phyloP scores from a whole-genome alignment of 768 basidiomycete species.

The Candolleomyces eurysporus region DNA sequence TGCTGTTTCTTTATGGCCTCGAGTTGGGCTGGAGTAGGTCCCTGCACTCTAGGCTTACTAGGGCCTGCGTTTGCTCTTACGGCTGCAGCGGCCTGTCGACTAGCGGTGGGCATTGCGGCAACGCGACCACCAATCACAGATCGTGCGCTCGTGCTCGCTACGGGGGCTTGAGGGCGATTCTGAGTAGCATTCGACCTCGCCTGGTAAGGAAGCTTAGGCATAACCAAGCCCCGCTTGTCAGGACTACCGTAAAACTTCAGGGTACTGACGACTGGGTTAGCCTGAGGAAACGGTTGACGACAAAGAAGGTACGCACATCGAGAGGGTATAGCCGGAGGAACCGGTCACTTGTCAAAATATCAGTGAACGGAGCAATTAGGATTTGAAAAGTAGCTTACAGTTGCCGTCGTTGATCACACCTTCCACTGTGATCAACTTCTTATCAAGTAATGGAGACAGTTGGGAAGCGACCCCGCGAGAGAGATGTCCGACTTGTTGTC shows the following conservation, averaged over 20 bases:
- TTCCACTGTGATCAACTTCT: conserved; percentile 61
- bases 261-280: conserved; percentile 2
- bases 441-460: conserved; percentile 73
- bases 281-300: not conserved
- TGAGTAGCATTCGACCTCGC: not conserved
- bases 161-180: not conserved
- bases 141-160: not conserved
- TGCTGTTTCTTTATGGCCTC: conserved; percentile 45
- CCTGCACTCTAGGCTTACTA: conserved; percentile 11
- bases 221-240: not conserved
- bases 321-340: conserved; percentile 47
- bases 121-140: not conserved
- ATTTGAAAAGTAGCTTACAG: conserved; percentile 32
- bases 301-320: conserved; percentile 46
- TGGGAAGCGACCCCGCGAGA: conserved; percentile 55
- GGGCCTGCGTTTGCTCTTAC: not conserved
- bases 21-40: conserved; percentile 34
- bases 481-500: conserved; percentile 78
- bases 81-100: not conserved
- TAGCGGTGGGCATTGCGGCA: not conserved
- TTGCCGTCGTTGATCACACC: conserved; percentile 71
- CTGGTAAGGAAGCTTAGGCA: not conserved
- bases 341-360: conserved; percentile 33
- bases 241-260: not conserved
- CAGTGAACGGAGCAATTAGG: conserved; percentile 7